A percentile compares a stretch with the other conserved stretches of the same genome.
Conservation (phyloP, 768 basidiomycete genomes). For the Kwoniella heveanensis region DNA sequence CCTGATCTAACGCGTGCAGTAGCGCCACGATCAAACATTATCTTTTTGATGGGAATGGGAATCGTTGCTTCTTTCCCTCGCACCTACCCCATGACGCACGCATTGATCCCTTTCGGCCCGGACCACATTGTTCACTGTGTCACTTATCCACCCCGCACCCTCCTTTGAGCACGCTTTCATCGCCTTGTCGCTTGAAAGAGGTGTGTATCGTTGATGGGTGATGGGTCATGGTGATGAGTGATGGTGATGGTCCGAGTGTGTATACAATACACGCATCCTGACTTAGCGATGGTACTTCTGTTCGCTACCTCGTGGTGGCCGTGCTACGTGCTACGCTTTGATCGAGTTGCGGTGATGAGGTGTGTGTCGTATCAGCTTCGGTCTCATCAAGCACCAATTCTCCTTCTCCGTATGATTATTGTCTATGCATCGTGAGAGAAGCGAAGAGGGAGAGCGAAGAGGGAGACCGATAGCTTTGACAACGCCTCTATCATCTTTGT, state of each 20-base stretch:
- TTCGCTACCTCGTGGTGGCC: not conserved
- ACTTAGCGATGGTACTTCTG: too few relatives aligned
- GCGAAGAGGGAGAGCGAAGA: not conserved
- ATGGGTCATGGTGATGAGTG: not conserved
- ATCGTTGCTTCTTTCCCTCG: not conserved
- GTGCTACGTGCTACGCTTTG: not conserved
- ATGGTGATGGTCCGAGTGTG: too few relatives aligned
- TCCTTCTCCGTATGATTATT: too few relatives aligned
- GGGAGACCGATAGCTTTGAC: not conserved
- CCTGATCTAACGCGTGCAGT: not conserved
- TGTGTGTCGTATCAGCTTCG: too few relatives aligned
- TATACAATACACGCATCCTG: not conserved
- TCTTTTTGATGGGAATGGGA: not conserved
- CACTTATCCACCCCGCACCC: too few relatives aligned
- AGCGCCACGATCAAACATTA: conserved; percentile 2
- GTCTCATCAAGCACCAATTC: too few relatives aligned
- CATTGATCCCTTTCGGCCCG: conserved; percentile 1
- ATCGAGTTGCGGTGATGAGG: too few relatives aligned
- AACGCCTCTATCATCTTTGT: not conserved
- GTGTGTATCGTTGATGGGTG: too few relatives aligned
- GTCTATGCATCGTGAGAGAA: too few relatives aligned
- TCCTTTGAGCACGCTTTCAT: not conserved
- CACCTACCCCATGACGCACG: not conserved
- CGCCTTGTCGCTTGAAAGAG: not conserved
- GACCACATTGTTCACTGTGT: not conserved